These are phyloP conservation scores for Polytrichum commune DNA, from an alignment of 225 moss, liverwort and hornwort genomes.

Conservation along the genomic window DNA sequence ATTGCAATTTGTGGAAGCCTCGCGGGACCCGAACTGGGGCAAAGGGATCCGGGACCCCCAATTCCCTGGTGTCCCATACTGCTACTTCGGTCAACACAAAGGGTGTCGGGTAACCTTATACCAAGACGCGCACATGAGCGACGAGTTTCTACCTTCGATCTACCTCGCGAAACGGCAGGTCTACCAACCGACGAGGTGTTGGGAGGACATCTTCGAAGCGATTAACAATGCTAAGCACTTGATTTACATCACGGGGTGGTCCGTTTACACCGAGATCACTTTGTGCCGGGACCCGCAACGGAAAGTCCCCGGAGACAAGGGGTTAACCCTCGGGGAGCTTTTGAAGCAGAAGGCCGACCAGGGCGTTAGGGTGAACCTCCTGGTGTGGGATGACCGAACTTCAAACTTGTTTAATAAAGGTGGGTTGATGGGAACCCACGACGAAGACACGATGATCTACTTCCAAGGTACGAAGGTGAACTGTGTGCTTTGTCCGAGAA, in stretches of 20 bases:
- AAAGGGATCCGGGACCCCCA: constrained; percentile 38
- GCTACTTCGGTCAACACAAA: constrained; percentile 67
- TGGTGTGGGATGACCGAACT: constrained; percentile 93
- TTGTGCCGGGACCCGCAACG: constrained; percentile 60
- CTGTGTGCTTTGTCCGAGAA: constrained; percentile 46
- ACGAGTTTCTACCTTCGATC: constrained; percentile 76
- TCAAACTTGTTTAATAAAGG: constrained; percentile 49
- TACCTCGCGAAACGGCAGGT: constrained; percentile 48
- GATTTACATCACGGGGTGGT: constrained; percentile 97
- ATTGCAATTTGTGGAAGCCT: constrained; percentile 49
- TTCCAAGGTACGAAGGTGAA: constrained; percentile 42
- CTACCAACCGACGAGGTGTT: constrained; percentile 62
- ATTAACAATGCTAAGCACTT: constrained; percentile 57
- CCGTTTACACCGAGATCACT: constrained; percentile 79
- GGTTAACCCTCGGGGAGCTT: constrained; percentile 68
- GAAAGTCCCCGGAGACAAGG: constrained; percentile 63
- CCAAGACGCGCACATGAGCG: constrained; percentile 82
- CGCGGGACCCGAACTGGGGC: constrained; percentile 40
- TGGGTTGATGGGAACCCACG: constrained; percentile 53
- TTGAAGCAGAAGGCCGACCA: constrained; percentile 72
- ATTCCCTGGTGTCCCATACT: constrained; percentile 61
- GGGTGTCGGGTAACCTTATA: constrained; percentile 81
- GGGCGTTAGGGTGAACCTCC: constrained; percentile 83
- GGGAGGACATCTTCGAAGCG: constrained; percentile 85
- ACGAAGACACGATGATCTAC: constrained; percentile 41